These are phyloP conservation scores for Cubamyces sp. DNA, from an alignment of 768 basidiomycete genomes.

Conservation along the genomic window DNA sequence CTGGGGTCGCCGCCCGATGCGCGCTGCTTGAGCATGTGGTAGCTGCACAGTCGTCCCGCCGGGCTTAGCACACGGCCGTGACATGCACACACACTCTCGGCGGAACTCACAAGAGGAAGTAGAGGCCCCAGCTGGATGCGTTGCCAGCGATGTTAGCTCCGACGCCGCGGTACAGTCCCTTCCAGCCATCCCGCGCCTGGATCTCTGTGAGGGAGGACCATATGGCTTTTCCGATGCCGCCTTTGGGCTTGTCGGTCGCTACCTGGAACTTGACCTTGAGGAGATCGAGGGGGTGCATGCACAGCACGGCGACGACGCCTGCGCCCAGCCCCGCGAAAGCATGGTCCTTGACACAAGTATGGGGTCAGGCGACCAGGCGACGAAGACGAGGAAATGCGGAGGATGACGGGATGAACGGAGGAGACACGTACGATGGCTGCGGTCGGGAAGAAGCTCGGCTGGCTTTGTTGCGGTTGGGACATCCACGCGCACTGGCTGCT, in stretches of 20 bases:
- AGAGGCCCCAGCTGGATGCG: conserved; percentile 95
- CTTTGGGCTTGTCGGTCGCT: conserved; percentile 63
- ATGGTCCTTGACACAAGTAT: conserved; percentile 70
- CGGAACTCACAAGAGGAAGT: conserved; percentile 89
- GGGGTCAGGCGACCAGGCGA: conserved; percentile 6
- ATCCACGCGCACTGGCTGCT: conserved; percentile 22
- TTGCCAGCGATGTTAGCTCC: conserved; percentile 93
- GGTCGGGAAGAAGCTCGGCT: conserved; percentile 48
- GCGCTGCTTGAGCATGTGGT: conserved; percentile 89
- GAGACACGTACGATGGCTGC: conserved; percentile 32
- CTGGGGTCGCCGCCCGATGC: conserved; percentile 70
- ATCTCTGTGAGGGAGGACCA: conserved; percentile 77
- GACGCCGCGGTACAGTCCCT: conserved; percentile 88
- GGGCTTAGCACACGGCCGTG: not conserved
- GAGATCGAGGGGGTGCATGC: conserved; percentile 97
- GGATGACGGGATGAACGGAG: not conserved
- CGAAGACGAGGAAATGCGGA: not conserved
- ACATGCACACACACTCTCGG: not conserved
- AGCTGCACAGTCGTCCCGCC: conserved; percentile 50
- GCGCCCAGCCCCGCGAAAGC: conserved; percentile 92
- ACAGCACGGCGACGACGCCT: conserved; percentile 88
- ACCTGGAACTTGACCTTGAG: conserved; percentile 95
- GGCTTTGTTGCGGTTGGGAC: conserved; percentile 26
- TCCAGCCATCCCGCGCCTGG: conserved; percentile 73
- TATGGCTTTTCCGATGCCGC: conserved; percentile 72